These are phyloP conservation scores for Pseudofabraea citricarpa DNA, from an alignment of 2,329 filamentous ascomycete species.

Conservation along the genomic window DNA sequence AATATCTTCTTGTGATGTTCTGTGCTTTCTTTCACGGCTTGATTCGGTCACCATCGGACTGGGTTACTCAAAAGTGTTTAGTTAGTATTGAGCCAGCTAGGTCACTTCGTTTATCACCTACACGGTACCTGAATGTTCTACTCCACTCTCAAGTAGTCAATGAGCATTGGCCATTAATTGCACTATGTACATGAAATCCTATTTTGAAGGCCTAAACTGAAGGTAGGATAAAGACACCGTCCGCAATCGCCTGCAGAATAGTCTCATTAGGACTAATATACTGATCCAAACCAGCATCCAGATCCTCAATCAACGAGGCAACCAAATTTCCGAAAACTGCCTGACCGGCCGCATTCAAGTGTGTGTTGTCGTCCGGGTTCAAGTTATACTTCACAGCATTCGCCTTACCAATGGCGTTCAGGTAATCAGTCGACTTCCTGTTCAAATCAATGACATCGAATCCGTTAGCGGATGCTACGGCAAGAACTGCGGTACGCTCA, in stretches of 20 bases:
- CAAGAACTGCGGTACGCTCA: slow-evolving; percentile 33
- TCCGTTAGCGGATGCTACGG: slow-evolving; percentile 30
- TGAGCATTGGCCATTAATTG: too few species aligned
- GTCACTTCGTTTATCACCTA: too few species aligned
- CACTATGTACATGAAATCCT: too few species aligned
- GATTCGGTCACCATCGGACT: too few species aligned
- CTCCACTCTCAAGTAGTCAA: too few species aligned
- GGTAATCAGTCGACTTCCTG: slow-evolving; percentile 35
- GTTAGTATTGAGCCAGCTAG: too few species aligned
- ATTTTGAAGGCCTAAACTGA: too few species aligned
- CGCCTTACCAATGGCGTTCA: slow-evolving; percentile 39
- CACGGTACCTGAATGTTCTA: too few species aligned
- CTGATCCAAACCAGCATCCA: slow-evolving; percentile 2
- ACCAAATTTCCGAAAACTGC: slow-evolving; percentile 43
- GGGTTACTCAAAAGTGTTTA: too few species aligned
- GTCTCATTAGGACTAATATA: slow-evolving; percentile 7
- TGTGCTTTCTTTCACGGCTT: too few species aligned
- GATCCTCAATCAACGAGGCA: slow-evolving; percentile 29
- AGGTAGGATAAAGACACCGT: slow-evolving; percentile 9
- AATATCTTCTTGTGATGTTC: too few species aligned
- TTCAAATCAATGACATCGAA: slow-evolving; percentile 39
- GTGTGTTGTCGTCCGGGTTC: slow-evolving; percentile 40
- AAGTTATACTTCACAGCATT: slow-evolving; percentile 38
- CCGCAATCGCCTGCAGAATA: slow-evolving; percentile 11
- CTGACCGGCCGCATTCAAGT: slow-evolving; percentile 39